These are phyloP conservation scores for Saccharum spontaneum DNA, from an alignment of 176 grass and related monocot species.

Conservation along the genomic window DNA sequence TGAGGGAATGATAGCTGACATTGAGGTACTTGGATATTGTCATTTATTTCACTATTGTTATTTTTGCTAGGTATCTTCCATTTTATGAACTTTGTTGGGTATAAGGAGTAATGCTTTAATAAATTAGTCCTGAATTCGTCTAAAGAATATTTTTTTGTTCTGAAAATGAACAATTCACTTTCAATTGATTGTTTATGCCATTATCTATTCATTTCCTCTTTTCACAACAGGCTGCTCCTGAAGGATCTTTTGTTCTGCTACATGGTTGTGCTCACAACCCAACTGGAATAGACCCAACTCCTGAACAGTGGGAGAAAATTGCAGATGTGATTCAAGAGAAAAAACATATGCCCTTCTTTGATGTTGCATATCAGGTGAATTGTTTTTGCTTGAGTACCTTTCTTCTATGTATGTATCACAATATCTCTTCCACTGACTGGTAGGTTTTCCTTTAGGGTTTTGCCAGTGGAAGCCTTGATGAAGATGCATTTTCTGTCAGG, in stretches of 20 bases:
- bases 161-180: neutral
- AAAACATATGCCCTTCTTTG: constrained; percentile 91
- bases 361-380: constrained; percentile 95
- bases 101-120: neutral
- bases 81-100: neutral
- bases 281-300: constrained; percentile 94
- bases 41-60: neutral
- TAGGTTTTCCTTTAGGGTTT: constrained; percentile 62
- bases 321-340: constrained; percentile 91
- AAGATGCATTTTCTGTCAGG: constrained; percentile 87
- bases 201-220: constrained; percentile 26
- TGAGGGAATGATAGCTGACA: constrained; percentile 93
- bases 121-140: neutral
- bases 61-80: neutral
- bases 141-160: neutral
- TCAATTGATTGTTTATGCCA: constrained; percentile 15
- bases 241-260: constrained; percentile 92
- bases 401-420: constrained; percentile 6
- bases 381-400: constrained; percentile 3
- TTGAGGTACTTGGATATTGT: constrained; percentile 57
- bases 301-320: constrained; percentile 82
- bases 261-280: constrained; percentile 98
- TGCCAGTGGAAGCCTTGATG: constrained; percentile 96
- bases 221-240: constrained; percentile 77
- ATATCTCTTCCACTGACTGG: constrained; percentile 23